Evolutionary conservation across 148 eudicot genomes (phyloP).

Genomic region (Silene conica): DNA sequence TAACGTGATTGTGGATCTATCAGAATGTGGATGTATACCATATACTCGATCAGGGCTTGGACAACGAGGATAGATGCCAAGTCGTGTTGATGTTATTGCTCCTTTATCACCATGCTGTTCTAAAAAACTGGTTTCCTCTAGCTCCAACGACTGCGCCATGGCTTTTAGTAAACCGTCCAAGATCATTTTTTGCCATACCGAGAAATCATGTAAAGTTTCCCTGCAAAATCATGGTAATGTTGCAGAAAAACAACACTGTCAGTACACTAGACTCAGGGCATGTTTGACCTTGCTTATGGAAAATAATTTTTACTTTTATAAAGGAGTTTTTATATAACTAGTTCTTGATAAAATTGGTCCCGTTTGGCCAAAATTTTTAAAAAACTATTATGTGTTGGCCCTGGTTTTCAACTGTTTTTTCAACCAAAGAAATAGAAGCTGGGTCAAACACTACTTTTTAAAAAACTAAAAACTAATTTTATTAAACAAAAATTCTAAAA

Average conservation of each 20-base stretch:
- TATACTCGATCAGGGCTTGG: slow-evolving; percentile 24
- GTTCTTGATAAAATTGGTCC: too few relatives aligned
- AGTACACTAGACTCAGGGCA: too few relatives aligned
- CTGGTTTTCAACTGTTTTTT: too few relatives aligned
- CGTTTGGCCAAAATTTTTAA: too few relatives aligned
- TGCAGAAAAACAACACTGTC: background rate
- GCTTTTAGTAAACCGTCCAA: slow-evolving; percentile 33
- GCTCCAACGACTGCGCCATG: slow-evolving; percentile 32
- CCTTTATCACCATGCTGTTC: slow-evolving; percentile 28
- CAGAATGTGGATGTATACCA: slow-evolving; percentile 30
- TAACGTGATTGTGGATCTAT: slow-evolving; percentile 28
- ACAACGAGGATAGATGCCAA: slow-evolving; percentile 30
- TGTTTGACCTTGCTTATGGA: too few relatives aligned
- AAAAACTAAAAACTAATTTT: too few relatives aligned
- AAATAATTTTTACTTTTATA: too few relatives aligned
- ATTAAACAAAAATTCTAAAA: too few relatives aligned
- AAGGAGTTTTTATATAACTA: too few relatives aligned
- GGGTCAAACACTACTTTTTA: too few relatives aligned
- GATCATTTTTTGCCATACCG: slow-evolving; percentile 21
- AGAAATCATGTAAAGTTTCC: slow-evolving; percentile 28
- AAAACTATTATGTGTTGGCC: too few relatives aligned
- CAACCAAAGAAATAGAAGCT: too few relatives aligned
- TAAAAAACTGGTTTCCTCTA: slow-evolving; percentile 32
- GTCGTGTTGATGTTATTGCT: slow-evolving; percentile 20
- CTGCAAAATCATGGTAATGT: slow-evolving; percentile 16